These are phyloP conservation scores for Mycosarcoma mackinlayi DNA, from an alignment of 1,284 basidiomycete genomes.

Conservation along the genomic window DNA sequence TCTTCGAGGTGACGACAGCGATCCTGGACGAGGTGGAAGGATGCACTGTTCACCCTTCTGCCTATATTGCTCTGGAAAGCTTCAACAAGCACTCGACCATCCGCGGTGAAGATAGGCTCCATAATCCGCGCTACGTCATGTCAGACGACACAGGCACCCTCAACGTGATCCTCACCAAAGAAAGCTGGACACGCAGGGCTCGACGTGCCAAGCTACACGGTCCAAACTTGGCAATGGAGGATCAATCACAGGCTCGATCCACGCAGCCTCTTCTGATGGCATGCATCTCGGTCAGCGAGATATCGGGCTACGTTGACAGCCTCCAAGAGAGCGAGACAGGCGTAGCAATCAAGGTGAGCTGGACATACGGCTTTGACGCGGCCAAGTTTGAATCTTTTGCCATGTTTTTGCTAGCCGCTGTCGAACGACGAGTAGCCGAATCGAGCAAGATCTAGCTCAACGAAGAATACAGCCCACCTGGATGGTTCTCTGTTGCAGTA, in stretches of 20 bases:
- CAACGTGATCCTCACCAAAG: slow-evolving; percentile 13
- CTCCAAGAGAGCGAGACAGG: slow-evolving; percentile 8
- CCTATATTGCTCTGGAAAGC: too few species aligned
- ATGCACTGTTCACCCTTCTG: slow-evolving; percentile 10
- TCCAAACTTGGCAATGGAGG: not conserved
- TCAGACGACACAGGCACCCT: not conserved
- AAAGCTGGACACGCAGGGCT: slow-evolving; percentile 32
- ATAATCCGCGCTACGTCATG: too few species aligned
- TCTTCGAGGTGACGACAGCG: not conserved
- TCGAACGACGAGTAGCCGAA: slow-evolving; percentile 7
- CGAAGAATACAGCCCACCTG: too few species aligned
- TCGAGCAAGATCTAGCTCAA: not conserved
- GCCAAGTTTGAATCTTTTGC: slow-evolving; percentile 45
- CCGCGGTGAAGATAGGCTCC: too few species aligned
- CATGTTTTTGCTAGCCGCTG: slow-evolving; percentile 27
- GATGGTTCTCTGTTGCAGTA: too few species aligned
- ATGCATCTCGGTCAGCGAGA: slow-evolving; percentile 9
- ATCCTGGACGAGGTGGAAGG: slow-evolving; percentile 21
- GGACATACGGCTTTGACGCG: slow-evolving; percentile 27
- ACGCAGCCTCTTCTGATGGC: slow-evolving; percentile 17
- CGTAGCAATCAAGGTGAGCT: slow-evolving; percentile 16
- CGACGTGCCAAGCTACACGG: slow-evolving; percentile 22
- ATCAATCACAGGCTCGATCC: not conserved
- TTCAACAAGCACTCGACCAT: too few species aligned
- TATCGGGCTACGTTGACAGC: too few species aligned